Evolutionary conservation across 2,329 filamentous ascomycete genomes (phyloP), one percentile per base, ranked within the genome.

Genomic region (Cyphellophora attinorum): DNA sequence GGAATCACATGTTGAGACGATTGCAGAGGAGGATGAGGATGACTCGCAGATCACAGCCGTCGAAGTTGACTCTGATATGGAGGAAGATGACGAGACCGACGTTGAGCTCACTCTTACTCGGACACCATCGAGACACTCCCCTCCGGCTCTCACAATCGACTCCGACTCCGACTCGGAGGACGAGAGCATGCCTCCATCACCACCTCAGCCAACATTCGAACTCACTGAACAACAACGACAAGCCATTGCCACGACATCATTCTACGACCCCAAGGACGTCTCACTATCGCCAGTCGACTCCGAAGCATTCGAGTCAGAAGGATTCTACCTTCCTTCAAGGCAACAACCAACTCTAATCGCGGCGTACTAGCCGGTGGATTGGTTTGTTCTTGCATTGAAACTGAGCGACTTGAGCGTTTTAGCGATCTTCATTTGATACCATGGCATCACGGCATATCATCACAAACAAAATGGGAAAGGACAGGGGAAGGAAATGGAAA

Each of bases 1-100:
- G 58, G 84, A 84, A 65, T 94, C 85, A 85, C 44, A 46, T 19
- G 83, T 84, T 53, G 84, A 93, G 59, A 70, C 74, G 37, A 73
- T 88, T 44, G 70, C 74, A 41, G 82, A 88, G 60, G 79, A 84
- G 46, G 66, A 69, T 37, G 65, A 68, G 43, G 60, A 59, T 68
- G 68, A 31, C 59, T 57, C 38, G 67, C 55, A 61, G 30, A 69
- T 74, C 13, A 73, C 77, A 36, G 69, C 76, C 25, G 72, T 81
- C 46, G 61, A 64, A 37, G 59, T 61, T 46, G 58, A 57, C 30
- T 59, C 65, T 27, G 53, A 62, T 32, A 57, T 52, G 17, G 61
- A 68, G 35, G 67, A 79, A 38, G 74, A 76, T 40, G 60, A 56
- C 17, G 76, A 81, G 54, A 75, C 79, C 58, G 77, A 75, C 48